Conservation (phyloP, 1,139 yeast genomes). For the Hemisphaericaspora subhashii region DNA sequence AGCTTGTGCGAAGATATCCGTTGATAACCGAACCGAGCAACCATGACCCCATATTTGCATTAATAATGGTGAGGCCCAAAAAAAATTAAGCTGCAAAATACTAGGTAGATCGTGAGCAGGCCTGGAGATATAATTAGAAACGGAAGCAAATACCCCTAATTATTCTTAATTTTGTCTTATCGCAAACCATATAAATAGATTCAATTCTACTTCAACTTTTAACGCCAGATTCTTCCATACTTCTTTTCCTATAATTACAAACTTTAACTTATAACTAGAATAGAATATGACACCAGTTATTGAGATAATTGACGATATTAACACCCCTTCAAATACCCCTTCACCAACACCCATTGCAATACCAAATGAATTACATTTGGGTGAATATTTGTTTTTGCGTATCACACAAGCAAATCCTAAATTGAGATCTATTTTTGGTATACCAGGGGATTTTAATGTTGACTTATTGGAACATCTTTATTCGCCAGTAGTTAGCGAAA, state of each 20-base stretch:
- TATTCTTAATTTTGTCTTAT: too few species aligned
- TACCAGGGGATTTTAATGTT: constrained; percentile 46
- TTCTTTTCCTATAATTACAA: background rate
- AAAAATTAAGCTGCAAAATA: too few species aligned
- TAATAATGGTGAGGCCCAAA: too few species aligned
- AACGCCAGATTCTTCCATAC: background rate
- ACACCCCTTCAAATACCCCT: constrained; percentile 1
- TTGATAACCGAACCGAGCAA: too few species aligned
- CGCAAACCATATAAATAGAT: background rate
- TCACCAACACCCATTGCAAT: constrained; percentile 4
- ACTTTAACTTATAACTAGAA: background rate
- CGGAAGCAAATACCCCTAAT: background rate
- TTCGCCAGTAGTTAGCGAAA: constrained; percentile 22
- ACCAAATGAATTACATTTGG: constrained; percentile 28
- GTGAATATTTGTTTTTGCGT: constrained; percentile 40
- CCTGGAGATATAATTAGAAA: too few species aligned
- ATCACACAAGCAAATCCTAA: constrained; percentile 38
- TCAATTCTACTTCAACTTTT: background rate
- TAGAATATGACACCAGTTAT: constrained; percentile 11
- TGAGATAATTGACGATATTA: background rate
- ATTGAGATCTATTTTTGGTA: constrained; percentile 36
- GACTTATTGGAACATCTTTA: constrained; percentile 38
- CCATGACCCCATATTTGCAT: too few species aligned
- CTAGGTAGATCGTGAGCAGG: too few species aligned
- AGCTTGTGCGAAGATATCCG: too few species aligned